A percentile compares a stretch with the other conserved stretches of the same genome.
Evolutionary conservation across 2,329 filamentous ascomycete species (phyloP).

Genomic region (Fusarium transvaalense): DNA sequence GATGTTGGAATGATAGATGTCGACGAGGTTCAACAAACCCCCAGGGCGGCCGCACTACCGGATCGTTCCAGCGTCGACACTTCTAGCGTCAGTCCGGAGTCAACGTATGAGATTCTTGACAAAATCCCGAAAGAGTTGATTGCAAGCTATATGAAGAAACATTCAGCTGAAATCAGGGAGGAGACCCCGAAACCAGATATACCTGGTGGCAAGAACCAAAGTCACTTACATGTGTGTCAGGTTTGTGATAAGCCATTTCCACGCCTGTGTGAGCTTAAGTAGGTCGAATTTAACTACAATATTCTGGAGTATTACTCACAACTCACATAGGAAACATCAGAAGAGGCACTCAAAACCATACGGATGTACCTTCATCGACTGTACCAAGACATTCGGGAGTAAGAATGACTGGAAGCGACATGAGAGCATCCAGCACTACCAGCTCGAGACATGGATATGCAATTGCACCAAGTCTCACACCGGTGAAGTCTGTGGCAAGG

Average conservation of each 20-base stretch:
- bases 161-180: conserved; percentile 15
- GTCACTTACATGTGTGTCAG: conserved; percentile 50
- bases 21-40: conserved; percentile 24
- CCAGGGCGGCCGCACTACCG: not conserved
- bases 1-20: conserved; percentile 38
- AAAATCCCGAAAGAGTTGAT: conserved; percentile 52
- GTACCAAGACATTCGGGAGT: conserved; percentile 83
- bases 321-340: conserved; percentile 77
- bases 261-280: conserved; percentile 70
- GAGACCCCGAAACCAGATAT: conserved; percentile 28
- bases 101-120: conserved; percentile 44
- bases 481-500: conserved; percentile 63
- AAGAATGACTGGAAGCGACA: conserved; percentile 97
- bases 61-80: conserved; percentile 1
- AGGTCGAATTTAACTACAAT: conserved; percentile 40
- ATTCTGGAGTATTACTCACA: conserved; percentile 20
- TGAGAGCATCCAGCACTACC: conserved; percentile 82
- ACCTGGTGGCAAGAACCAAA: conserved; percentile 22
- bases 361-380: conserved; percentile 79
- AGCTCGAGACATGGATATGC: conserved; percentile 80
- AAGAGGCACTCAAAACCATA: conserved; percentile 87
- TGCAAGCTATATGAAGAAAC: conserved; percentile 48
- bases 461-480: conserved; percentile 52
- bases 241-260: conserved; percentile 61
- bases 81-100: conserved; percentile 10